These are phyloP conservation scores for Naganishia albida DNA, from an alignment of 1,284 basidiomycete species.

Conservation along the genomic window DNA sequence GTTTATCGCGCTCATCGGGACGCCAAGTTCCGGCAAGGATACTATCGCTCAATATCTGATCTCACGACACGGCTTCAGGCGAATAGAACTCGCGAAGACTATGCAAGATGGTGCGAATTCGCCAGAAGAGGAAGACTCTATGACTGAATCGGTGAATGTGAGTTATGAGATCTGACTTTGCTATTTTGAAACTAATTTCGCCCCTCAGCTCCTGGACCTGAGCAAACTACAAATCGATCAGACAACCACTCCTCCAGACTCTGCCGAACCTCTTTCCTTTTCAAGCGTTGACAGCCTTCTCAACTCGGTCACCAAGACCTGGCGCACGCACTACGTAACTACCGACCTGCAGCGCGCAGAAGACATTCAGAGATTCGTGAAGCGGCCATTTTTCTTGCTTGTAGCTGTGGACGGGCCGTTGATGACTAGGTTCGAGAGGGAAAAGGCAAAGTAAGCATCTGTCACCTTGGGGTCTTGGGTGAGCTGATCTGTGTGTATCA, in stretches of 20 bases:
- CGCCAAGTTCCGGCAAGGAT: slow-evolving; percentile 76
- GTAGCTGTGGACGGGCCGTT: slow-evolving; percentile 84
- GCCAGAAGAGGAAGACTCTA: no score
- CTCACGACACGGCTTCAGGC: slow-evolving; percentile 55
- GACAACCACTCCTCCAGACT: neutral
- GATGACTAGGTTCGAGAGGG: slow-evolving; percentile 54
- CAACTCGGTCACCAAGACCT: slow-evolving; percentile 76
- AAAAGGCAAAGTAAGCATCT: slow-evolving; percentile 49
- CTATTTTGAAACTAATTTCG: no score
- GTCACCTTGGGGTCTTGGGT: neutral
- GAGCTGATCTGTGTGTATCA: neutral
- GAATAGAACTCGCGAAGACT: slow-evolving; percentile 40
- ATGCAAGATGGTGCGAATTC: neutral
- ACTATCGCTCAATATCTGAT: slow-evolving; percentile 73
- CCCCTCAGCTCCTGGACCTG: slow-evolving; percentile 9
- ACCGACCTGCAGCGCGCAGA: slow-evolving; percentile 63
- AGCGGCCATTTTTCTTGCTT: slow-evolving; percentile 87
- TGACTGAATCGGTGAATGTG: no score
- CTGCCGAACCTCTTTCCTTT: slow-evolving; percentile 55
- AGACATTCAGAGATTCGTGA: slow-evolving; percentile 69
- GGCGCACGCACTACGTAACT: slow-evolving; percentile 80
- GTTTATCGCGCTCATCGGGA: slow-evolving; percentile 87
- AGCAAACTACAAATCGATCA: slow-evolving; percentile 4
- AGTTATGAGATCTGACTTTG: no score
- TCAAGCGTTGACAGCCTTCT: slow-evolving; percentile 64